Percentiles rank a stretch among this genome's conserved stretches.
phyloP scores from a whole-genome alignment of 1,139 yeast species.

The Blastobotrys illinoisensis region DNA sequence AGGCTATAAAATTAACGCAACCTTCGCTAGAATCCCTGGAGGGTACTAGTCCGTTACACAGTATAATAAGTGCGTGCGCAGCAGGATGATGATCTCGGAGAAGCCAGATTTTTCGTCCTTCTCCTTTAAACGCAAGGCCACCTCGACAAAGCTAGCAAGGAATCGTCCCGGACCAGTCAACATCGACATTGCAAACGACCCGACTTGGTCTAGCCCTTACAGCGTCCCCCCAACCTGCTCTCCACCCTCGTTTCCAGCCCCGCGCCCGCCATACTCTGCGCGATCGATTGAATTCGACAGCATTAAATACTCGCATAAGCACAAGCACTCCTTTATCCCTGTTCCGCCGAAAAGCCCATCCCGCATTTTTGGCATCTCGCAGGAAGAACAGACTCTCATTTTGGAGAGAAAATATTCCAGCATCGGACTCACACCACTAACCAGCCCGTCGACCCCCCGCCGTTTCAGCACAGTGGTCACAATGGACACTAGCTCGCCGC shows the following conservation, averaged over 20 bases:
- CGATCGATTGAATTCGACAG: background rate
- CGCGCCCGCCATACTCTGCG: background rate
- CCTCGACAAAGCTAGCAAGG: background rate
- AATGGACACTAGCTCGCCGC: background rate
- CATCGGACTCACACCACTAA: background rate
- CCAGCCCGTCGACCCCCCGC: background rate
- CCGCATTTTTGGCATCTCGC: slow-evolving; percentile 4
- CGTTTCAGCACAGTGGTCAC: background rate
- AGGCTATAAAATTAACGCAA: background rate
- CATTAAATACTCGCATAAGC: slow-evolving; percentile 3
- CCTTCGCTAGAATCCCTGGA: background rate
- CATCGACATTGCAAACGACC: background rate
- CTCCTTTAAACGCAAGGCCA: background rate
- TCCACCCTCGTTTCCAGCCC: background rate
- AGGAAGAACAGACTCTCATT: background rate
- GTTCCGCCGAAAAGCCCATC: slow-evolving; percentile 15
- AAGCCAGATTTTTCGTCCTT: background rate
- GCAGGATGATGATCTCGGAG: background rate
- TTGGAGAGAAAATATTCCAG: background rate
- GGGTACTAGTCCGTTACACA: background rate
- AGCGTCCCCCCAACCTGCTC: background rate
- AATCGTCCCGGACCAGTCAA: background rate
- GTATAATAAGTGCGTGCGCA: background rate
- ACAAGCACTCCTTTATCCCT: slow-evolving; percentile 8
- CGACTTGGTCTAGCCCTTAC: background rate